Base-by-base conservation (phyloP, 192 early-diverging fungal genomes). In the Spizellomyces sp. region DNA sequence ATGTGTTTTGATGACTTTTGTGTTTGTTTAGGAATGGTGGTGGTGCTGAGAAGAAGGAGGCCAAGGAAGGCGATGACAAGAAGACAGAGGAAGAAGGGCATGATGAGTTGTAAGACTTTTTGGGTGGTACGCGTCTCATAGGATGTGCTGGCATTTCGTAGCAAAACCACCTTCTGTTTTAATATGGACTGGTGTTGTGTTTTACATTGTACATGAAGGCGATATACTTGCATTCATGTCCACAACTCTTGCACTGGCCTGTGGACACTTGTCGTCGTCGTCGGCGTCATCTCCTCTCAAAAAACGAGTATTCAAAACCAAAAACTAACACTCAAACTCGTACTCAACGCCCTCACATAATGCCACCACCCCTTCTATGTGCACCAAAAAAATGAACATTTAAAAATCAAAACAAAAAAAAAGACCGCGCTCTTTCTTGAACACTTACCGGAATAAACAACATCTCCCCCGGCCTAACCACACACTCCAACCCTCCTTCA, bases 311-410 rank as follows among this genome's bases (percentile, higher is more conserved):
- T 54, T 78, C 77, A 93, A 71, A 94, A 96, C 95, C 95, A 96
- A 70, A 93, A 91, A 71, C 92, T 94, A 8, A 96, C 84, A 73
- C 93, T 94, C 55, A 92, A 90, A 67, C 93, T 95, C 5, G 77
- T 80, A 8, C 80, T 86, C 42, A 93, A 75, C 9, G 92, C 90
- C 61, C 84, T 80, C 42, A 96, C 91, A 73, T 90, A 93, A 72
- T 96, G 95, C 95, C 95, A 96, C 91, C 93, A 96, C 6, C 84
- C 83, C 42, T 73, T 63, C 68, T 76, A 59, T 44, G n/a, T n/a
- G 69, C 6, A 0, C 22, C 15, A 10, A 8, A 42, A 7, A 12
- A 5, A 43, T 61, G 47, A 44, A 48, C 41, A 10, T 5, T 7
- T 5, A n/a, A 27, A 5, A 43, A 36, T 15, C 27, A 36, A 36